Evolutionary conservation across 2,329 filamentous ascomycete genomes (phyloP), one percentile per base, ranked within the genome.

Genomic region (Pseudogymnoascus sp.): DNA sequence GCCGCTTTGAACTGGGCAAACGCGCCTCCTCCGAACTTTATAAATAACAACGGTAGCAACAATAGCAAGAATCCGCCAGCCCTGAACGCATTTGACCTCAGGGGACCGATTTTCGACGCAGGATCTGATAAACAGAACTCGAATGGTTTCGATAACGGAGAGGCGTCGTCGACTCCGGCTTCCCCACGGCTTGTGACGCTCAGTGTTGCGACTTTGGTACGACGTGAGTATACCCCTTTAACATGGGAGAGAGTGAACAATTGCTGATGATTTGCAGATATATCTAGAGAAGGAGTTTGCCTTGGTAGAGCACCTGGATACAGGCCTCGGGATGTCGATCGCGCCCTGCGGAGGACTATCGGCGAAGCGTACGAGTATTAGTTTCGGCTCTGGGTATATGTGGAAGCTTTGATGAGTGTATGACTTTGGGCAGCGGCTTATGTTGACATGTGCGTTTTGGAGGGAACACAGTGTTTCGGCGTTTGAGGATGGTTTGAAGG

Each of bases 291-390:
- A 31, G 68, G 62, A 26, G 66, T 71, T 16, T 74, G 72, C 63
- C 59, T 74, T 12, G 71, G 72, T 16, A 64, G 72, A 21, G 59
- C 67, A 8, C 69, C 72, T 26, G 72, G 72, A 14, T 73, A 69
- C 35, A 67, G 70, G 41, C 69, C 65, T 4, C 38, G 63, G 14
- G 72, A 74, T 65, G 68, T 74, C 4, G 72, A 74, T 64, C 63
- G 67, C 23, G 71, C 72, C 45, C 69, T 73, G n/a, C 23, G 37
- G n/a, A 63, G 21, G 35, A 61, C 58, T 29, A 61, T 62, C 11
- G 29, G 29, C 29, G 49, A 55, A 55, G 49, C 49, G 16, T 55
- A 19, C 26, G 49, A 55, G 49, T 33, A 19, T 19, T 55, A 55
- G 29, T n/a, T 14, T 12, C 29, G 16, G 31, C 49, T 14, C n/a